These are phyloP conservation scores for Tubosaeta sp. DNA, from an alignment of 768 basidiomycete species.

Conservation along the genomic window DNA sequence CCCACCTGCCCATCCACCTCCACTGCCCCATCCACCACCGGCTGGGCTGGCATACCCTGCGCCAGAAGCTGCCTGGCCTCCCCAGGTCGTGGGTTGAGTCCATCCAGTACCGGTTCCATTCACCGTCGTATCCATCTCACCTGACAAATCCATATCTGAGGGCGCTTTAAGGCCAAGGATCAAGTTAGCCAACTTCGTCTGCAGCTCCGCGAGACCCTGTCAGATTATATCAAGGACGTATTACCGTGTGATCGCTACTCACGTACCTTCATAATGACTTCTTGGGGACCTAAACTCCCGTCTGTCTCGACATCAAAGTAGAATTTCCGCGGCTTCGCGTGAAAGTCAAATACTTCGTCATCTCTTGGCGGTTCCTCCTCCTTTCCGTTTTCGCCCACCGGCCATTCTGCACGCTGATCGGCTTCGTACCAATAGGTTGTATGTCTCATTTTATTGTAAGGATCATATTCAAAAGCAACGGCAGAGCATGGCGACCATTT, in stretches of 20 bases:
- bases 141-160: constrained; percentile 51
- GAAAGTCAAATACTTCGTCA: constrained; percentile 82
- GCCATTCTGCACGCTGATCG: constrained; percentile 85
- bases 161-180: constrained; percentile 69
- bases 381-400: constrained; percentile 77
- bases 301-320: constrained; percentile 96
- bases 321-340: constrained; percentile 83
- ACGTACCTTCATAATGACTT: constrained; percentile 79
- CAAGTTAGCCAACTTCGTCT: constrained; percentile 75
- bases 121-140: constrained; percentile 33
- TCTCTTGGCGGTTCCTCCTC: constrained; percentile 81
- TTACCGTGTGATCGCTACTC: background rate
- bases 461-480: constrained; percentile 96
- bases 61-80: constrained; percentile 28
- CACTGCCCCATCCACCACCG: constrained; percentile 27
- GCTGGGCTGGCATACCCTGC: constrained; percentile 30
- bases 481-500: constrained; percentile 99
- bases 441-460: constrained; percentile 94
- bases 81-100: constrained; percentile 23
- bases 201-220: constrained; percentile 74
- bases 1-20: constrained; percentile 14
- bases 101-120: constrained; percentile 23
- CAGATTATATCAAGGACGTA: background rate
- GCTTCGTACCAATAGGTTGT: constrained; percentile 93
- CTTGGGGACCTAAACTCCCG: constrained; percentile 83